Evolutionary conservation across 768 basidiomycete species (phyloP), one percentile per base, ranked within the genome.

Genomic region (Pisolithus orientalis): DNA sequence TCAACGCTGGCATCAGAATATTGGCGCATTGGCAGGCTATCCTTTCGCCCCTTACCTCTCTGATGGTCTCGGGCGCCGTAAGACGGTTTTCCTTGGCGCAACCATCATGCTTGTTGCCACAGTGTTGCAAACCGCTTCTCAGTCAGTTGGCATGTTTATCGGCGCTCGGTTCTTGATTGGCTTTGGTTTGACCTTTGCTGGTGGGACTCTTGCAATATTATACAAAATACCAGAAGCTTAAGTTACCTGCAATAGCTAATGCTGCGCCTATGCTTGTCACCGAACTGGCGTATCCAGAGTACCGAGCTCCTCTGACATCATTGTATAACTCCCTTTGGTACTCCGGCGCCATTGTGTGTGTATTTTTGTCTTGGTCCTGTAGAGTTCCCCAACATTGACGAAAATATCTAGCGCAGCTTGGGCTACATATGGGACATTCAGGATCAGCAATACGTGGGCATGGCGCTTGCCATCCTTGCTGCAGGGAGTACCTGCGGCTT

Each of bases 301-400:
- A 94, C 68, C 89, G 91, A 58, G 85, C 83, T 13, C 82, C 83
- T 32, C 69, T 94, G 53, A 92, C 87, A 13, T 83, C 87, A 2
- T 69, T 82, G 47, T 90, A 87, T 74, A 89, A 90, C 74, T 85
- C 87, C 29, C 82, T 90, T 54, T 92, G 90, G 89, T 90, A 89
- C 65, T 83, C 85, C 14, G 90, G 90, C 53, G 75, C 87, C 51
- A 89, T 91, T 64, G 62, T 90, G 82, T 84, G 57, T 42, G 80
- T 72, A 39, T 50, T 45, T 54, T 57, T n/a, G 32, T 31, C 21
- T 1, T 24, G 21, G 17, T 37, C 5, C 0, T 14, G 14, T 27
- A n/a, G n/a, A 8, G 42, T 32, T 28, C 38, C 51, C 17, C 0
- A 11, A 5, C 10, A 47, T 49, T 17, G 27, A 44, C 13, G 34